Evolutionary conservation across 805 yeast genomes (phyloP).

Genomic region (Suhomyces sp.): DNA sequence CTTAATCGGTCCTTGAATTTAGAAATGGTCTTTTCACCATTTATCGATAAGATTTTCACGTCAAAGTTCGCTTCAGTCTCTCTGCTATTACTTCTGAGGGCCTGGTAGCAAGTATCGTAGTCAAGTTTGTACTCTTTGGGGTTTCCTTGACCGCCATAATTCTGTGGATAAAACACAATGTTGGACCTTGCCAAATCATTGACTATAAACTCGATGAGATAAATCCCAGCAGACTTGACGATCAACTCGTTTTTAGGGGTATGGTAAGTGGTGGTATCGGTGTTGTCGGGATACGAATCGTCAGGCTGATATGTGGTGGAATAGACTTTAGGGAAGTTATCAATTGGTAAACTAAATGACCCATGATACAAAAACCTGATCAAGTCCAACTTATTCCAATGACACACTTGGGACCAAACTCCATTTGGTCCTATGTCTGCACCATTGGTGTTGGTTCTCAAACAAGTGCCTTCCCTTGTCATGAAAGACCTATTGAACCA

Average conservation of each 20-base stretch:
- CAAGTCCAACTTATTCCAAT: slow-evolving; percentile 83
- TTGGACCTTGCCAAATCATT: slow-evolving; percentile 56
- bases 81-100: slow-evolving; percentile 23
- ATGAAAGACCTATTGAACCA: slow-evolving; percentile 78
- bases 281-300: slow-evolving; percentile 10
- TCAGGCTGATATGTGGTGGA: slow-evolving; percentile 28
- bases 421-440: slow-evolving; percentile 43
- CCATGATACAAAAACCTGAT: slow-evolving; percentile 79
- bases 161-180: slow-evolving; percentile 57
- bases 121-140: slow-evolving; percentile 50
- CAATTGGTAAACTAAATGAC: slow-evolving; percentile 69
- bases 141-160: slow-evolving; percentile 60
- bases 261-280: slow-evolving; percentile 22
- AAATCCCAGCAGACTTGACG: slow-evolving; percentile 55
- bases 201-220: slow-evolving; percentile 64
- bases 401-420: slow-evolving; percentile 59
- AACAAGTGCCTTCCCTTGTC: slow-evolving; percentile 60
- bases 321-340: slow-evolving; percentile 40
- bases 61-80: slow-evolving; percentile 35
- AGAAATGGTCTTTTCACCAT: slow-evolving; percentile 57
- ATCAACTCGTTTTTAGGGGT: slow-evolving; percentile 23
- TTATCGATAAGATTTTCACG: slow-evolving; percentile 55
- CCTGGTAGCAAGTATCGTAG: slow-evolving; percentile 37
- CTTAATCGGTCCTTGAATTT: slow-evolving; percentile 40
- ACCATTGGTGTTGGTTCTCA: slow-evolving; percentile 50